Evolutionary conservation across 164 flowering plant genomes (phyloP).

Genomic region (Akebia trifoliata): DNA sequence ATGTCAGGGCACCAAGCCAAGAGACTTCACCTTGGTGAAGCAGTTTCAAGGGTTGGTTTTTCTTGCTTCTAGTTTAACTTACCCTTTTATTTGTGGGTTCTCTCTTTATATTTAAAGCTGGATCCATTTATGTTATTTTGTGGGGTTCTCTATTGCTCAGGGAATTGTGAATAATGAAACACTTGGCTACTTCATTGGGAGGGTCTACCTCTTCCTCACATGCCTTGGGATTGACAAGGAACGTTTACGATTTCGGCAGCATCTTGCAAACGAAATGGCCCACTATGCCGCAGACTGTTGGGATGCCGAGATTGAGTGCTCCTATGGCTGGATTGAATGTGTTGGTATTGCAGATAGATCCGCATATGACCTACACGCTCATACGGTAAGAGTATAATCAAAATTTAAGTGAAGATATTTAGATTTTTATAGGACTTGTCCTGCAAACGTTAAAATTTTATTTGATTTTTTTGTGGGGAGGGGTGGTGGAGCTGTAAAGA

Average conservation of each 20-base stretch:
- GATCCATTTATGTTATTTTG: no score
- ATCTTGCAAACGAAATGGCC: constrained; percentile 97
- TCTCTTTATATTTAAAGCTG: not conserved
- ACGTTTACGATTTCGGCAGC: constrained; percentile 86
- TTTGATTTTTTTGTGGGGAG: no score
- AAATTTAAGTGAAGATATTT: not conserved
- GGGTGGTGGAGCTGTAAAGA: no score
- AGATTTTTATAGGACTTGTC: no score
- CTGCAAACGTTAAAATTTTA: no score
- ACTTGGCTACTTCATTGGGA: constrained; percentile 90
- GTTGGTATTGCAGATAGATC: constrained; percentile 99
- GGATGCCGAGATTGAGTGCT: constrained; percentile 99
- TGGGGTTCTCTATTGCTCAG: constrained; percentile 27
- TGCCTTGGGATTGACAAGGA: constrained; percentile 79
- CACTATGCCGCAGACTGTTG: constrained; percentile 99
- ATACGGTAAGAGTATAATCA: constrained; percentile 45
- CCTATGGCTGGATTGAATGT: constrained; percentile 98
- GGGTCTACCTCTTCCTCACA: constrained; percentile 85
- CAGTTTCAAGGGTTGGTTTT: constrained; percentile 67
- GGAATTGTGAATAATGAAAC: constrained; percentile 93
- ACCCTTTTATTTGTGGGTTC: not conserved
- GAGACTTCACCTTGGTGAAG: constrained; percentile 62
- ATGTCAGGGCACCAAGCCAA: constrained; percentile 62
- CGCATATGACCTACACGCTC: constrained; percentile 87
- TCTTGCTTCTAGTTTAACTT: not conserved